These are phyloP conservation scores for Pleurotus djamor DNA, from an alignment of 768 basidiomycete genomes.

Conservation along the genomic window DNA sequence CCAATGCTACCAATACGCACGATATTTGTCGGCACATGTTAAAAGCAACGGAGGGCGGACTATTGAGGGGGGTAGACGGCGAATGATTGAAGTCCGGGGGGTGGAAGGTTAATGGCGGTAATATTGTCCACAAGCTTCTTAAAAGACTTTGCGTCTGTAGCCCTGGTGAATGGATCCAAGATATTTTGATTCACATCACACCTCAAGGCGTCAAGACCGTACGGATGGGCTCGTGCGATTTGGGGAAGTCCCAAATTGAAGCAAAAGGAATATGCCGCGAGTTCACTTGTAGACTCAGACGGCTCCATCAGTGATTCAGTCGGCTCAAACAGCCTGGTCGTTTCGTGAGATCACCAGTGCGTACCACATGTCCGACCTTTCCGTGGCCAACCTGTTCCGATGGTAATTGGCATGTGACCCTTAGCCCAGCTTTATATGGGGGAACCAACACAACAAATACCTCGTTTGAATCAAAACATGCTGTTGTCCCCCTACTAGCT, in stretches of 20 bases:
- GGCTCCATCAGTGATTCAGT: conserved; percentile 25
- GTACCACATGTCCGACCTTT: conserved; percentile 30
- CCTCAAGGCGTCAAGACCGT: conserved; percentile 12
- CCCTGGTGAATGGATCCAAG: conserved; percentile 7
- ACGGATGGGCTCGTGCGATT: conserved; percentile 20
- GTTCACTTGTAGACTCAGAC: conserved; percentile 17
- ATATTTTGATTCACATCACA: conserved; percentile 8
- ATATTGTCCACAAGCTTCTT: conserved; percentile 3
- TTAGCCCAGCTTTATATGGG: conserved; percentile 2
- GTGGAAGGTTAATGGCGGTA: conserved; percentile 13
- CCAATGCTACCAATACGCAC: conserved; percentile 39
- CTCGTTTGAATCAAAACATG: not conserved
- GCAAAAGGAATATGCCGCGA: conserved; percentile 22
- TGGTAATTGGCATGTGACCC: conserved; percentile 7
- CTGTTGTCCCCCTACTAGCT: conserved; percentile 2
- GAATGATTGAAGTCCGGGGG: conserved; percentile 12
- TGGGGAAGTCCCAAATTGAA: conserved; percentile 18
- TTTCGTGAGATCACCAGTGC: conserved; percentile 23
- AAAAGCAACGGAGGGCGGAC: not conserved
- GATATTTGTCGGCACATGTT: conserved; percentile 76
- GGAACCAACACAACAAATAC: not conserved
- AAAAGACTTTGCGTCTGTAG: not conserved
- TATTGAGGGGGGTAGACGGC: conserved; percentile 4
- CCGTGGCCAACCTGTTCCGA: conserved; percentile 8
- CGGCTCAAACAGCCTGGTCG: conserved; percentile 21